Conservation (phyloP, 106 monocot genomes). For the Hemerocallis citrina region DNA sequence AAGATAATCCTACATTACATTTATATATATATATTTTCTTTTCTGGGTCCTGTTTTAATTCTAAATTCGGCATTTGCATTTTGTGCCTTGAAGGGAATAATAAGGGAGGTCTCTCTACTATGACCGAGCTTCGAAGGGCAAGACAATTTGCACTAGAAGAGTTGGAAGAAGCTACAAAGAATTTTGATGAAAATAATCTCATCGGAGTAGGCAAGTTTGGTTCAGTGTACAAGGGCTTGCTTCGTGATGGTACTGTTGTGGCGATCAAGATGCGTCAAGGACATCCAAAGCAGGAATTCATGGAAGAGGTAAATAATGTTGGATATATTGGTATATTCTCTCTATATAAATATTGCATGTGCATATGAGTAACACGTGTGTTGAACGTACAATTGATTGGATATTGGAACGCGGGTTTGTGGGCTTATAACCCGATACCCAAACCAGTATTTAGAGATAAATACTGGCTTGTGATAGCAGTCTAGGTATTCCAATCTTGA, state of each 20-base stretch:
- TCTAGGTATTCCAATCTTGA: too few relatives aligned
- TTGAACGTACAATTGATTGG: too few relatives aligned
- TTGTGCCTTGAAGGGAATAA: constrained; percentile 26
- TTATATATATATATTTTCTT: neutral
- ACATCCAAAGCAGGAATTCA: constrained; percentile 29
- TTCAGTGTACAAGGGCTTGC: constrained; percentile 66
- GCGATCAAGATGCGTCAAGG: constrained; percentile 54
- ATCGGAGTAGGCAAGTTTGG: constrained; percentile 66
- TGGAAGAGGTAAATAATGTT: constrained; percentile 41
- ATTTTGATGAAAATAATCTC: constrained; percentile 39
- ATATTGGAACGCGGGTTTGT: too few relatives aligned
- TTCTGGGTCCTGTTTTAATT: neutral
- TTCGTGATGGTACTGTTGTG: constrained; percentile 57
- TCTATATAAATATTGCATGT: too few relatives aligned
- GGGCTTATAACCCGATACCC: too few relatives aligned
- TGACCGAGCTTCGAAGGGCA: constrained; percentile 16
- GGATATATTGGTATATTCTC: too few relatives aligned
- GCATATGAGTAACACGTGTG: too few relatives aligned
- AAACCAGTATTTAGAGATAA: too few relatives aligned
- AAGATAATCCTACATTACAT: neutral
- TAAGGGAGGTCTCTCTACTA: constrained; percentile 8
- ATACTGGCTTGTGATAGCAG: too few relatives aligned
- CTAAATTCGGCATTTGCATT: constrained; percentile 4
- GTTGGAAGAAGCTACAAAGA: constrained; percentile 50
- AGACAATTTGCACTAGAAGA: constrained; percentile 49